Evolutionary conservation across 2,329 filamentous ascomycete species (phyloP).

Genomic region (Talaromyces sp.): DNA sequence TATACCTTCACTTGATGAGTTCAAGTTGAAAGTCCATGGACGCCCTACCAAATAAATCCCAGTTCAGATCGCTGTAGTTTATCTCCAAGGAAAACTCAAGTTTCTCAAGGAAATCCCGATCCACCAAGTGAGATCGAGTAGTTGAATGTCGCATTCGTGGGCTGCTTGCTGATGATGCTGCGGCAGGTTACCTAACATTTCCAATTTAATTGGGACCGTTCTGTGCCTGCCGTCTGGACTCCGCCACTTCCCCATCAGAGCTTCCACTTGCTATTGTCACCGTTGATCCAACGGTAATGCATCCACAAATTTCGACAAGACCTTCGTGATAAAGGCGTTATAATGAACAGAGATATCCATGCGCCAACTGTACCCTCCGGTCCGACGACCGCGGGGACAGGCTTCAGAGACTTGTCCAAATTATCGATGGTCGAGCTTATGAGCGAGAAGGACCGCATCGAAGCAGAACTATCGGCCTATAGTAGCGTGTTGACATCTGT

Average conservation of each 20-base stretch:
- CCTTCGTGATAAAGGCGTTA: conserved; percentile 19
- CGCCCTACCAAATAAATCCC: background rate
- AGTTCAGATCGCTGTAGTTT: no score
- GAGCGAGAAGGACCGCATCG: conserved; percentile 76
- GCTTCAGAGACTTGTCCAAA: conserved; percentile 60
- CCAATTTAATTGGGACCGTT: background rate
- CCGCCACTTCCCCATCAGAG: conserved; percentile 1
- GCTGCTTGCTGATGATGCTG: background rate
- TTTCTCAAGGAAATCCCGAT: background rate
- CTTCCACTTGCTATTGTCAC: background rate
- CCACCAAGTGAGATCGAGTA: background rate
- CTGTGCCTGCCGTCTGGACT: background rate
- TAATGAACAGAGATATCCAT: conserved; percentile 62
- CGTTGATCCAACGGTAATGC: background rate
- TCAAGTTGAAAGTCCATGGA: background rate
- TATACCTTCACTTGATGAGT: background rate
- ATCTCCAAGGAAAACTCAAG: no score
- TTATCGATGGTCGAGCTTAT: conserved; percentile 77
- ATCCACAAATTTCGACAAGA: background rate
- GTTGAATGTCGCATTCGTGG: background rate
- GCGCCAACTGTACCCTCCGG: conserved; percentile 73
- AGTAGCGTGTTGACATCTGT: conserved; percentile 86
- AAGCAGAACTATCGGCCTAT: conserved; percentile 81
- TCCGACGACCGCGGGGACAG: conserved; percentile 58
- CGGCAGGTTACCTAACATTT: background rate